Evolutionary conservation across 1,139 yeast species (phyloP).

Genomic region (Kodamaea suecica): DNA sequence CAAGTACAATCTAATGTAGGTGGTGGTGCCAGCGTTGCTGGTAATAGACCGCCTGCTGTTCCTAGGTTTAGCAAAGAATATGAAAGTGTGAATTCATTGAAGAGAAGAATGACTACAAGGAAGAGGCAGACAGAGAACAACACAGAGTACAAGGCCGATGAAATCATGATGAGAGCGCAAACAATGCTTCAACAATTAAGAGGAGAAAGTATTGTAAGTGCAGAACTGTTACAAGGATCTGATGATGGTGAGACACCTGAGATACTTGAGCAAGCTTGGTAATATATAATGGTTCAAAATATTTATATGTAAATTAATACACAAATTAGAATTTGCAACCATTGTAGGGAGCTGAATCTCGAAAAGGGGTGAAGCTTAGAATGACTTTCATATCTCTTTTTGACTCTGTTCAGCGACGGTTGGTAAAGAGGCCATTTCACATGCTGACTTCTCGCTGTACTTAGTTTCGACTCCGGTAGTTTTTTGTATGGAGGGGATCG

Average conservation of each 20-base stretch:
- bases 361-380: no score
- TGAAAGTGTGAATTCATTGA: slow-evolving; percentile 40
- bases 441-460: no score
- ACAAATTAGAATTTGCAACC: not conserved
- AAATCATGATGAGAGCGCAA: slow-evolving; percentile 38
- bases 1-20: slow-evolving; percentile 11
- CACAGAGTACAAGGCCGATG: slow-evolving; percentile 22
- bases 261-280: no score
- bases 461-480: no score
- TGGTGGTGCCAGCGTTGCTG: slow-evolving; percentile 1
- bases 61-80: slow-evolving; percentile 21
- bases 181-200: slow-evolving; percentile 41
- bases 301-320: not conserved
- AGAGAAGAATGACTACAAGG: slow-evolving; percentile 39
- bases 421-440: no score
- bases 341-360: no score
- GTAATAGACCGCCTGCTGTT: slow-evolving; percentile 3
- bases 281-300: not conserved
- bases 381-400: no score
- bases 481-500: no score
- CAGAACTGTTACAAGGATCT: no score
- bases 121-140: slow-evolving; percentile 18
- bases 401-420: no score
- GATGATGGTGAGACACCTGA: no score
- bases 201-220: slow-evolving; percentile 5